Evolutionary conservation across 176 grass and related monocot genomes (phyloP), one percentile per base, ranked within the genome.

Genomic region (Oryza rufipogon): DNA sequence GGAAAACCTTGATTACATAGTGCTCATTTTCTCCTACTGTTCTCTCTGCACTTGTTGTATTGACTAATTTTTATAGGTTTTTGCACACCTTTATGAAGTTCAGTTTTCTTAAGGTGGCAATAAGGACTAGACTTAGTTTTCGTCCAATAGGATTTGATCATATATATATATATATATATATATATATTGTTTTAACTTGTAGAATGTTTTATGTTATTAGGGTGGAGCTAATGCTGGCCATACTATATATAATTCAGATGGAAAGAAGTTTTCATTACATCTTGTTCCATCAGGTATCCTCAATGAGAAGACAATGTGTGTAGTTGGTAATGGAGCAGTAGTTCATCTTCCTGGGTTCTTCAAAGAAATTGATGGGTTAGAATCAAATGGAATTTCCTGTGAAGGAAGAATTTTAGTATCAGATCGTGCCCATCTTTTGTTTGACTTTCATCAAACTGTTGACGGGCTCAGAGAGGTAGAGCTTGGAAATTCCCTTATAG

Each of bases 171-270:
- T 25, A 25, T 25, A 25, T 25, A 26, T 26, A 26, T 26, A 26
- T 26, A 26, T 26, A 26, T 26, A 1, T 51, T 66, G 7, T 41
- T 28, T 73, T 69, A 80, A 82, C 54, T 44, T 77, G 16, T 82
- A 51, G 34, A 17, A 11, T 81, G 65, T 60, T 89, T 66, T 76
- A 3, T 76, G 23, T 19, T 51, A n/a, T 77, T 68, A 95, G 96
- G 96, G 93, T 66, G 96, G 93, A 84, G 91, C 91, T 47, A 98
- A 98, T 90, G 96, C 96, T 64, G 96, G 96, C 12, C 96, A 98
- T 75, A 98, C 93, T 41, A 95, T 98, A 81, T 98, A 98, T 68
- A 98, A 98, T 70, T 93, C 96, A 32, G 96, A 95, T 68, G 96
- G 93, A 0, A 95, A 92, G 83, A 98, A 94, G 58, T 98, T 98